Base-by-base conservation (phyloP, 192 early-diverging fungal genomes). In the Umbelopsis isabellina region DNA sequence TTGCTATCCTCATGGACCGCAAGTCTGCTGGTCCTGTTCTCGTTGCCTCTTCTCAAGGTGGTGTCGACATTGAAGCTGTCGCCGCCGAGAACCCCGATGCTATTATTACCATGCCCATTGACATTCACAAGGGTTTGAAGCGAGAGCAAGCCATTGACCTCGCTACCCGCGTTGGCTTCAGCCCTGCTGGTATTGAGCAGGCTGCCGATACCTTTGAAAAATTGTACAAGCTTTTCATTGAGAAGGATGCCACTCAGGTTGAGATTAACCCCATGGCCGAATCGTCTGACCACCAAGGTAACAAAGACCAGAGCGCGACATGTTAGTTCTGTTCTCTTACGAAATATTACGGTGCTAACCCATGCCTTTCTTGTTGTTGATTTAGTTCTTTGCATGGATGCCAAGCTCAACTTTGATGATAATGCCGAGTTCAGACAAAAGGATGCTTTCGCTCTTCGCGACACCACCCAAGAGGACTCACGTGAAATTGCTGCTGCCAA, bases 261-360 rank as follows among this genome's bases (percentile, higher is more conserved):
- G 97, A 98, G 86, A 99, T 99, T 83, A 99, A 99, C 88, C 97
- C 96, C 27, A 90, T 99, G 76, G 93, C 95, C 44, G 96, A 99
- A 83, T 89, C 95, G 15, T 84, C 86, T 35, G 90, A 89, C 64
- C 88, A 95, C 75, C 91, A 95, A 84, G 93, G 90, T 86, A 79
- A 67, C 77, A 67, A 41, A 47, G 33, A 4, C 10, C 33, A 45
- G 66, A 33, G 53, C 16, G 53, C 16, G 18, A 67, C 18, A 35
- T 71, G 45, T n/a, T n/a, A n/a, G n/a, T n/a, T n/a, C 9, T 2
- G 46, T 79, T 66, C 8, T 4, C 33, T 20, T 49, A 37, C 20
- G 44, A 10, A 1, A 49, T 10, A 21, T 4, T 10, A 41, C 10
- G 20, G 8, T 21, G 50, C 9, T 20, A n/a, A 51, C 4, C 20